Conservation (phyloP, 2,329 filamentous ascomycete species). For the Xylaria sp. region DNA sequence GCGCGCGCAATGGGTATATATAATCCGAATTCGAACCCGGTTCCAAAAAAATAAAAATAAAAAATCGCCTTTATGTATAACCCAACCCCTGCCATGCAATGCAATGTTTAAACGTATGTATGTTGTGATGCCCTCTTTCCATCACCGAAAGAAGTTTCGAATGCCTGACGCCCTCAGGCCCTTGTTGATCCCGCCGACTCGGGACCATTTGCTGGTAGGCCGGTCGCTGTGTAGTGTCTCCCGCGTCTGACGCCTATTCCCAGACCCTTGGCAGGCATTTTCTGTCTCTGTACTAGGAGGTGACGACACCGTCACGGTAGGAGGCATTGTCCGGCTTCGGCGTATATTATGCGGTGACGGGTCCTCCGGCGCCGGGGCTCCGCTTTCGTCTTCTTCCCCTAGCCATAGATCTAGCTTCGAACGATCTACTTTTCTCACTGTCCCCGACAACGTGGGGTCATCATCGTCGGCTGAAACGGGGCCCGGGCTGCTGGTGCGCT, state of each 20-base stretch:
- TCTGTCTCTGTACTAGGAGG: conserved; percentile 34
- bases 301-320: conserved; percentile 28
- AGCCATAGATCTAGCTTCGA: conserved; percentile 29
- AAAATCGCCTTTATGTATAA: conserved; percentile 22
- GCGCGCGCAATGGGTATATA: no score
- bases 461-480: conserved; percentile 16
- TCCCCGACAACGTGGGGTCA: conserved; percentile 22
- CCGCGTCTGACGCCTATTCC: conserved; percentile 19
- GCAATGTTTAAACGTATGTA: conserved; percentile 23
- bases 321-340: conserved; percentile 19
- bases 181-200: conserved; percentile 41
- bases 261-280: conserved; percentile 26
- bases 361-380: conserved; percentile 21
- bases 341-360: conserved; percentile 26
- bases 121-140: conserved; percentile 20
- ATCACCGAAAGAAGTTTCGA: conserved; percentile 49
- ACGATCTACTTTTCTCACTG: conserved; percentile 29
- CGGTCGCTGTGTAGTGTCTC: conserved; percentile 32
- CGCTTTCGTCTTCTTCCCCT: conserved; percentile 19
- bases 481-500: conserved; percentile 29
- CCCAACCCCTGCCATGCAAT: conserved; percentile 20
- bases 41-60: no score
- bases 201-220: conserved; percentile 42
- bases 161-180: conserved; percentile 45
- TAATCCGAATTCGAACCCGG: conserved; percentile 24